Evolutionary conservation across 495 filamentous ascomycete species (phyloP), one percentile per base, ranked within the genome.

Genomic region (Platismatia glauca): DNA sequence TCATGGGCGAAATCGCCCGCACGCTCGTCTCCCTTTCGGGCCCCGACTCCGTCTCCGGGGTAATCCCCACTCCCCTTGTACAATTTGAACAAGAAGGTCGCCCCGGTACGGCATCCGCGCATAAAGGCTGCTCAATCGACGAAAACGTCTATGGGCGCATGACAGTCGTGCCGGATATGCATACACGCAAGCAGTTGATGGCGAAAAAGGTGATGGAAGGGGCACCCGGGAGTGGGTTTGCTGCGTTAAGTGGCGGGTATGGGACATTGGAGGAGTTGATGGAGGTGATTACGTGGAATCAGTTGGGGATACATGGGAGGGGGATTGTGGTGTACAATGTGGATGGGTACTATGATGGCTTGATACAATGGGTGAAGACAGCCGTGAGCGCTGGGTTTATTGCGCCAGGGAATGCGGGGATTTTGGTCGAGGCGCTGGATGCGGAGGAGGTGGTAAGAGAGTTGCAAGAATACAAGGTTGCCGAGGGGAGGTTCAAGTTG

Each of bases 281-380:
- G 77, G 94, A 98, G 81, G 87, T 95, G 60, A 88, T 86, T 37
- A 97, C 94, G 16, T 98, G 94, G 94, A 97, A 97, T 73, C 94
- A 97, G 75, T 73, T 98, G 61, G 94, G 95, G 1, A 98, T 98
- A 64, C 94, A 98, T 73, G 81, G 79, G 61, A 81, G 83, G 63
- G 89, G 88, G 0, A 82, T 98, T 55, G 84, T 91, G 50, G 74
- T 96, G 65, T 79, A 88, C 48, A 97, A 97, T 74, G 80, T 93
- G 35, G 85, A 90, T 58, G 91, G 92, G 2, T 97, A 93, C 71
- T 98, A 91, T 78, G 85, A 95, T 77, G 91, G 91, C 6, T 72
- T 98, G 61, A 66, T 95, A 63, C 69, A 76, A 16, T 97, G 95
- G 94, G 86, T 96, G 63, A 79, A 79, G 66, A 89, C 83, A 63